phyloP scores from a whole-genome alignment of 2,329 filamentous ascomycete species.

The Neonectria magnoliae region DNA sequence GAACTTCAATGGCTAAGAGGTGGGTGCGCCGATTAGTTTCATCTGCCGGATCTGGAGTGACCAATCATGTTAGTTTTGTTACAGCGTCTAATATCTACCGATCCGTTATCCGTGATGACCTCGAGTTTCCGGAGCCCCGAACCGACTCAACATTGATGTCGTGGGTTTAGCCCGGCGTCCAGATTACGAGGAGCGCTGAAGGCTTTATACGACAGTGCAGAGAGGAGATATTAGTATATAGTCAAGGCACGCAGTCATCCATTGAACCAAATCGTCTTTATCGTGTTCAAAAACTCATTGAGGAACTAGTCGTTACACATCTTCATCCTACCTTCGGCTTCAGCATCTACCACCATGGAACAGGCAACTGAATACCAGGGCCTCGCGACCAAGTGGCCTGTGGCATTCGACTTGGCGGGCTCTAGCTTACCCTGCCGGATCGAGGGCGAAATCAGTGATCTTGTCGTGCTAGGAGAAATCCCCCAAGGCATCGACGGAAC shows the following conservation, averaged over 20 bases:
- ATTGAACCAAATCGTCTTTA: too few species aligned
- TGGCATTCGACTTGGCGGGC: slow-evolving; percentile 17
- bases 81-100: background rate
- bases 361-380: slow-evolving; percentile 11
- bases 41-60: background rate
- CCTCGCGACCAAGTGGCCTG: slow-evolving; percentile 15
- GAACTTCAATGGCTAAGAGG: too few species aligned
- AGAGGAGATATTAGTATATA: too few species aligned
- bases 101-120: background rate
- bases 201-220: too few species aligned
- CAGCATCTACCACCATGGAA: background rate
- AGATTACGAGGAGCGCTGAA: background rate
- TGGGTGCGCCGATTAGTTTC: background rate
- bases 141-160: background rate
- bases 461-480: slow-evolving; percentile 33
- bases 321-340: background rate
- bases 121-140: background rate
- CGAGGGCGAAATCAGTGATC: slow-evolving; percentile 25
- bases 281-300: too few species aligned
- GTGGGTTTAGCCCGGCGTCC: background rate
- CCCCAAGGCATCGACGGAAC: slow-evolving; percentile 38
- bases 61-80: background rate
- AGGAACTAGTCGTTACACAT: too few species aligned
- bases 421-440: slow-evolving; percentile 18
- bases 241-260: too few species aligned